Conservation (phyloP, 495 filamentous ascomycete species). For the Cetradonia linearis region DNA sequence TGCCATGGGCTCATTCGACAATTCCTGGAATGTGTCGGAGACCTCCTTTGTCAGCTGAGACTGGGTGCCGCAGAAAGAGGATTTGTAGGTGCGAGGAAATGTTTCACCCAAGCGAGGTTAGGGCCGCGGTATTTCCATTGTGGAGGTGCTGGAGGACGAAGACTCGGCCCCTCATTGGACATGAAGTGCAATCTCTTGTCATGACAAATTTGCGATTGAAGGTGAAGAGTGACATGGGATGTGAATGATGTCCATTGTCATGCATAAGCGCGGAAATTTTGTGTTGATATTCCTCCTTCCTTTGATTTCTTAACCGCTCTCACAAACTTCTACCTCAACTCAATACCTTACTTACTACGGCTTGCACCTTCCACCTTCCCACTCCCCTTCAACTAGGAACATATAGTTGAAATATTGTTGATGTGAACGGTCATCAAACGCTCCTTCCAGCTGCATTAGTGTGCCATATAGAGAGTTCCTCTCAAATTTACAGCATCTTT, state of each 20-base stretch:
- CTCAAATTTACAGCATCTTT: slow-evolving; percentile 16
- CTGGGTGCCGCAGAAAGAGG: slow-evolving; percentile 2
- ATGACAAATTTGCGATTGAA: not conserved
- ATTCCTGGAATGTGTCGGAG: slow-evolving; percentile 41
- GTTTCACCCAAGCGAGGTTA: not conserved
- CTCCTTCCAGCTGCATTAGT: slow-evolving; percentile 15
- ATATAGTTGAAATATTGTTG: slow-evolving; percentile 8
- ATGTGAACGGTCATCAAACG: slow-evolving; percentile 15
- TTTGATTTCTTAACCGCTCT: not conserved
- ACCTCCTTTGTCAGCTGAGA: slow-evolving; percentile 30
- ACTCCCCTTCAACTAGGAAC: slow-evolving; percentile 4
- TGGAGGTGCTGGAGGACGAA: not conserved
- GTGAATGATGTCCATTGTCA: not conserved
- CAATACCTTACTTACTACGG: not conserved
- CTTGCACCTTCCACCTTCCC: slow-evolving; percentile 7
- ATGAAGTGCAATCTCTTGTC: not conserved
- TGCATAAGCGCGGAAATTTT: slow-evolving; percentile 6
- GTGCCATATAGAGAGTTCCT: slow-evolving; percentile 15
- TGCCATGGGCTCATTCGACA: slow-evolving; percentile 47
- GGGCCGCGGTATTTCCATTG: not conserved
- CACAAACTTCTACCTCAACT: not conserved
- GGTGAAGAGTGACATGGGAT: not conserved
- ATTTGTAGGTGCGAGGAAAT: not conserved
- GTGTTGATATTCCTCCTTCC: not conserved
- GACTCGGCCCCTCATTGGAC: not conserved